Conservation (phyloP, 345 rosid genomes). For the Dimocarpus longan region DNA sequence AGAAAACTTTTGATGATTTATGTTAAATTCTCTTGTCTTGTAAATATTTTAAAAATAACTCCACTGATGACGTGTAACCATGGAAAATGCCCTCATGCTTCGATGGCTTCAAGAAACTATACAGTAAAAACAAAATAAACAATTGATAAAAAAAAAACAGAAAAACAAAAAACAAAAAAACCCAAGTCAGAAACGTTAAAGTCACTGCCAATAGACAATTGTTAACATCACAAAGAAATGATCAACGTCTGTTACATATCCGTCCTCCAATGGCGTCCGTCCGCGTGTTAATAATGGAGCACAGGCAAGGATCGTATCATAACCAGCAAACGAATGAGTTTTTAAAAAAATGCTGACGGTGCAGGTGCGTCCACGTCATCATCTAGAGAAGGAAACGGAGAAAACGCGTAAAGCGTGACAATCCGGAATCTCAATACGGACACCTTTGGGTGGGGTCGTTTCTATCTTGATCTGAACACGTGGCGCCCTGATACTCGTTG, state of each 20-base stretch:
- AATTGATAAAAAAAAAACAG: too few species aligned
- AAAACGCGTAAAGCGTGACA: slow-evolving; percentile 57
- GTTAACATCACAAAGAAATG: slow-evolving; percentile 14
- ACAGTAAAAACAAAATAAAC: neutral
- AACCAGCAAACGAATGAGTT: slow-evolving; percentile 29
- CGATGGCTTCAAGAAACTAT: slow-evolving; percentile 18
- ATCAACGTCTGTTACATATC: neutral
- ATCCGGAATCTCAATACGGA: slow-evolving; percentile 38
- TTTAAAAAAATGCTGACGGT: slow-evolving; percentile 41
- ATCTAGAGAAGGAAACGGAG: slow-evolving; percentile 25
- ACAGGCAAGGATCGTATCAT: slow-evolving; percentile 32
- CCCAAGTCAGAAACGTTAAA: neutral
- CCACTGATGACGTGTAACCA: neutral
- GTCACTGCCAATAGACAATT: neutral
- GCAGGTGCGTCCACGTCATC: slow-evolving; percentile 61
- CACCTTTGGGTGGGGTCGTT: slow-evolving; percentile 23
- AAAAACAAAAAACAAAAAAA: too few species aligned
- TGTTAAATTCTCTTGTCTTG: too few species aligned
- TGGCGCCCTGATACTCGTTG: slow-evolving; percentile 26
- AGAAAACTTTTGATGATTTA: too few species aligned
- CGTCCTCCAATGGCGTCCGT: neutral
- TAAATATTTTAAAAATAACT: neutral
- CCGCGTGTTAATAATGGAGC: neutral
- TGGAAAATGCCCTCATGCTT: slow-evolving; percentile 22
- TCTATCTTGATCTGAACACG: slow-evolving; percentile 16